These are phyloP conservation scores for Waitea zeae DNA, from an alignment of 1,284 basidiomycete genomes.

Conservation along the genomic window DNA sequence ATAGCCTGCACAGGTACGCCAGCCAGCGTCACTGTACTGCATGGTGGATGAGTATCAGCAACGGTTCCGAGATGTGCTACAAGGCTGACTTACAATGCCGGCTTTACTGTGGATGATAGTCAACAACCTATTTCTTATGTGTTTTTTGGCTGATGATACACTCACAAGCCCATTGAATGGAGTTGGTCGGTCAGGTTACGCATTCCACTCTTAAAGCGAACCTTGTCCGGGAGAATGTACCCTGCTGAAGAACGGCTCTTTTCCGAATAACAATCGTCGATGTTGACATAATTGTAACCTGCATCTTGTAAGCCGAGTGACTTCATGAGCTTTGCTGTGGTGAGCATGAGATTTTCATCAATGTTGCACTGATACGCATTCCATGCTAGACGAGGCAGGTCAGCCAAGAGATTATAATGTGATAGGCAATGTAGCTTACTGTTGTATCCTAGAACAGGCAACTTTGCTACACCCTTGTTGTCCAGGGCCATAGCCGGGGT, in stretches of 20 bases:
- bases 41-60: too few relatives aligned
- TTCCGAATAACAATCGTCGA: conserved; percentile 23
- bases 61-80: not conserved
- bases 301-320: conserved; percentile 17
- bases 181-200: conserved; percentile 24
- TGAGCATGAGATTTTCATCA: conserved; percentile 17
- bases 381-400: conserved; percentile 2
- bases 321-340: conserved; percentile 17
- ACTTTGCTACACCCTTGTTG: too few relatives aligned
- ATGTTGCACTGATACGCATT: conserved; percentile 18
- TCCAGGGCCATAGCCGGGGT: too few relatives aligned
- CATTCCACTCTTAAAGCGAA: conserved; percentile 24
- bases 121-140: conserved; percentile 18
- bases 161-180: conserved; percentile 28
- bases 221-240: conserved; percentile 14
- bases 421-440: not conserved
- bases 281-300: conserved; percentile 20
- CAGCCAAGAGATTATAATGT: not conserved
- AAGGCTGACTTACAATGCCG: conserved; percentile 13
- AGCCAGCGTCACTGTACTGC: conserved; percentile 34
- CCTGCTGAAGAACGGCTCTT: conserved; percentile 16
- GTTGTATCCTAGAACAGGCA: not conserved
- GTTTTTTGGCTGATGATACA: too few relatives aligned
- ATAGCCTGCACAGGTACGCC: conserved; percentile 32
- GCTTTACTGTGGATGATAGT: conserved; percentile 15